These are phyloP conservation scores for Lablab purpureus DNA, from an alignment of 306 rosid species.

Conservation along the genomic window DNA sequence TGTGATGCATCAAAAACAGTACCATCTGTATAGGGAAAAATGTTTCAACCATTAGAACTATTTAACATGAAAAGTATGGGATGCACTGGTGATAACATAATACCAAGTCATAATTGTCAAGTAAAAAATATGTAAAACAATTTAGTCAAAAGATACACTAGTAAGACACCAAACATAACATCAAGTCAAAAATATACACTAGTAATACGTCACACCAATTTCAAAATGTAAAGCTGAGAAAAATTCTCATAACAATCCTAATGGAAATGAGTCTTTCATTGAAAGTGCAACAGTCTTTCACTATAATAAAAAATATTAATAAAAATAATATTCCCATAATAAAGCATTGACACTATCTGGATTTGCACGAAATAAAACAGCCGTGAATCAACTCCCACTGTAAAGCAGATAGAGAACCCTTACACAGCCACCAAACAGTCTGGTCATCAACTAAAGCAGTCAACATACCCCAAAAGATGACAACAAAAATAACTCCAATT, in stretches of 20 bases:
- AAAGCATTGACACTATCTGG: slow-evolving; percentile 17
- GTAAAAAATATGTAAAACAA: too few relatives aligned
- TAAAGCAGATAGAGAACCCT: neutral
- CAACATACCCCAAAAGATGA: slow-evolving; percentile 3
- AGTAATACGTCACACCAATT: neutral
- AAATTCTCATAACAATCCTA: neutral
- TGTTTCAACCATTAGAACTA: slow-evolving; percentile 20
- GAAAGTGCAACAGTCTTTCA: slow-evolving; percentile 15
- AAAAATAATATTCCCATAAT: neutral
- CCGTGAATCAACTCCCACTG: slow-evolving; percentile 21
- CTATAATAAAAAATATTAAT: neutral
- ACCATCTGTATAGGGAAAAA: slow-evolving; percentile 45
- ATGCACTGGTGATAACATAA: neutral
- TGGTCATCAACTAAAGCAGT: slow-evolving; percentile 2
- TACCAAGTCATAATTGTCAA: too few relatives aligned
- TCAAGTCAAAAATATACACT: too few relatives aligned
- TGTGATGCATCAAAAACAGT: slow-evolving; percentile 86
- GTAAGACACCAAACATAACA: too few relatives aligned
- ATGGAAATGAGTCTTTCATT: neutral
- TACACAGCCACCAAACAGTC: slow-evolving; percentile 10
- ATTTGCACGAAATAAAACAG: slow-evolving; percentile 30
- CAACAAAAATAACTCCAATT: neutral
- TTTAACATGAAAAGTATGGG: neutral
- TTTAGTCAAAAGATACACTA: too few relatives aligned
- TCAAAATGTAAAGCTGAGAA: neutral